Conservation (phyloP, 805 yeast species). For the Suhomyces tanzawaensis region DNA sequence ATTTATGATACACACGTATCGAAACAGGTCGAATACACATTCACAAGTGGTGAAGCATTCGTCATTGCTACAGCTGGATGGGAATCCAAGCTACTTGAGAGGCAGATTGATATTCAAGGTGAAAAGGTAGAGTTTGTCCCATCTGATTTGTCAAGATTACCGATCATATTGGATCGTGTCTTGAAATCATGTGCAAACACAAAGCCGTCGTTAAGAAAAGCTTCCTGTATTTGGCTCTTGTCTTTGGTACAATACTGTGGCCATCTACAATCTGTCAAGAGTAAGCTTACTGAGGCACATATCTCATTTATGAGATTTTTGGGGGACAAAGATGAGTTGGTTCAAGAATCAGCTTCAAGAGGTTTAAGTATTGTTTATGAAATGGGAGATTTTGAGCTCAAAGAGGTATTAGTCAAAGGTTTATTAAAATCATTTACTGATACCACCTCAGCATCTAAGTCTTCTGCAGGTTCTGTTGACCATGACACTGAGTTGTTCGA, state of each 20-base stretch:
- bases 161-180: conserved; percentile 45
- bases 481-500: conserved; percentile 84
- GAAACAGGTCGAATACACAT: conserved; percentile 72
- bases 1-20: conserved; percentile 60
- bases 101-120: conserved; percentile 54
- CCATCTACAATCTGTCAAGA: conserved; percentile 37
- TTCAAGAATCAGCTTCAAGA: conserved; percentile 91
- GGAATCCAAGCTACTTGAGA: conserved; percentile 55
- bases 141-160: conserved; percentile 16
- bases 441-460: conserved; percentile 44
- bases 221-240: conserved; percentile 83
- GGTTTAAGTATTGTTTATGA: conserved; percentile 85
- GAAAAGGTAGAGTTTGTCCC: conserved; percentile 18
- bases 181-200: conserved; percentile 57
- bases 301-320: conserved; percentile 72
- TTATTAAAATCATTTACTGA: conserved; percentile 78
- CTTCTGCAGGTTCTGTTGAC: conserved; percentile 66
- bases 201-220: conserved; percentile 70
- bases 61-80: conserved; percentile 73
- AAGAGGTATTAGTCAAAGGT: conserved; percentile 70
- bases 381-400: conserved; percentile 61
- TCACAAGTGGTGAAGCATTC: conserved; percentile 83
- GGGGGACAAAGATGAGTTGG: conserved; percentile 76
- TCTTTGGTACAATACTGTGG: conserved; percentile 77
- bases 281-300: conserved; percentile 61